phyloP scores from a whole-genome alignment of 2,329 filamentous ascomycete species.

The Botrytis elliptica region DNA sequence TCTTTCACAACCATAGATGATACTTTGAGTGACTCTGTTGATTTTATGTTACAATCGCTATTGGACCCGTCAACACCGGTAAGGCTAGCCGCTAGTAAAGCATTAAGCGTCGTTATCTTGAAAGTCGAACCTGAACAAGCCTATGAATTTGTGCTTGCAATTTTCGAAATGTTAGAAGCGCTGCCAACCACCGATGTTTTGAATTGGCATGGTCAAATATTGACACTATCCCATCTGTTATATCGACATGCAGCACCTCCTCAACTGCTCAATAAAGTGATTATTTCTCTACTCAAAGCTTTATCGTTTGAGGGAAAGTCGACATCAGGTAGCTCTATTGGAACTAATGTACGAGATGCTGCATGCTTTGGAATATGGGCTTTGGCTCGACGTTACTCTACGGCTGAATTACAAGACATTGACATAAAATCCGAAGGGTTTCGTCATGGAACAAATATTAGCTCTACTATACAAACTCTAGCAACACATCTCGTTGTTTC shows the following conservation, averaged over 20 bases:
- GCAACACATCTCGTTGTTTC: conserved; percentile 79
- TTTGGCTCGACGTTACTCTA: conserved; percentile 81
- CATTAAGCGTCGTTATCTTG: conserved; percentile 80
- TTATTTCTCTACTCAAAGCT: conserved; percentile 74
- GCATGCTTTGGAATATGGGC: conserved; percentile 97
- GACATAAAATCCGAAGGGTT: conserved; percentile 37
- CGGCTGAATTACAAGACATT: conserved; percentile 69
- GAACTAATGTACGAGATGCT: conserved; percentile 89
- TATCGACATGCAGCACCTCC: conserved; percentile 80
- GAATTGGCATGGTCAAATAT: conserved; percentile 88
- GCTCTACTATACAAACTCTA: conserved; percentile 66
- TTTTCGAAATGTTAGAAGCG: conserved; percentile 66
- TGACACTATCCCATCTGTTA: conserved; percentile 82
- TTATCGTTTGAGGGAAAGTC: conserved; percentile 87
- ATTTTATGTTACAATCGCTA: conserved; percentile 73
- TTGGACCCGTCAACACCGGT: conserved; percentile 90
- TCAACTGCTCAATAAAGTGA: conserved; percentile 66
- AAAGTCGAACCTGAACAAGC: conserved; percentile 80
- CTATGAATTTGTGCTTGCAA: conserved; percentile 80
- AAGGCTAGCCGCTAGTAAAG: conserved; percentile 86
- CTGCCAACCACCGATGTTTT: conserved; percentile 48
- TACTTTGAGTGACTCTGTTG: conserved; percentile 76
- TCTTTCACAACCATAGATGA: conserved; percentile 39
- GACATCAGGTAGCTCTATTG: conserved; percentile 78
- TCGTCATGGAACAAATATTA: not conserved